A percentile compares a stretch with the other conserved stretches of the same genome.
Evolutionary conservation across 2,329 filamentous ascomycete genomes (phyloP).

Genomic region (Sporothrix phasma): DNA sequence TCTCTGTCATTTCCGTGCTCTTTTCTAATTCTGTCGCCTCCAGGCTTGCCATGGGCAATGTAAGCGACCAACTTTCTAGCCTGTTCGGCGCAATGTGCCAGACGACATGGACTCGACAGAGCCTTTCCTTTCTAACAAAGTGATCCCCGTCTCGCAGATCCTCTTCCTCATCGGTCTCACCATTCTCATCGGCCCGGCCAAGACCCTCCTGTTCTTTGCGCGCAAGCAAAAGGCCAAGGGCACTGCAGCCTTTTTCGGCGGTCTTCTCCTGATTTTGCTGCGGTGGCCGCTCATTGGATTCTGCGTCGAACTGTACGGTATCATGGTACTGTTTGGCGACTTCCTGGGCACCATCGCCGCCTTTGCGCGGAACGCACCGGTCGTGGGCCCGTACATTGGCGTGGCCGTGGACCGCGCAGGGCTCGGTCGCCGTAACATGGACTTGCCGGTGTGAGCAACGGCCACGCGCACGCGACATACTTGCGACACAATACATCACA

Average conservation of each 20-base stretch:
- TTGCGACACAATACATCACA: too few relatives aligned
- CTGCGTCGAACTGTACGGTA: constrained; percentile 81
- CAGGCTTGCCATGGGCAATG: constrained; percentile 96
- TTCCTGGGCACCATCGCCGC: constrained; percentile 87
- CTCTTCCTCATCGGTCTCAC: constrained; percentile 96
- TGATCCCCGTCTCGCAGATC: constrained; percentile 49
- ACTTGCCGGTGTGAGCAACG: constrained; percentile 60
- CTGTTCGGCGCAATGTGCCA: neutral
- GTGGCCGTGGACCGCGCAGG: constrained; percentile 60
- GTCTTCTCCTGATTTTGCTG: constrained; percentile 75
- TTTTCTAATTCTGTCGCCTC: neutral
- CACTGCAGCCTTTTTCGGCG: constrained; percentile 75
- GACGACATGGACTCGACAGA: neutral
- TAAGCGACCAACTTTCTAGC: constrained; percentile 32
- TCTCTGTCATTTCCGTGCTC: neutral
- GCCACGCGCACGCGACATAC: neutral
- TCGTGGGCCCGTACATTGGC: constrained; percentile 80
- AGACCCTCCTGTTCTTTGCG: constrained; percentile 90
- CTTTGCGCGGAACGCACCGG: constrained; percentile 74
- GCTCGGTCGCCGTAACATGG: constrained; percentile 58
- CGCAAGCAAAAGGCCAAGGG: constrained; percentile 87
- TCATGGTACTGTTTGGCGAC: constrained; percentile 88
- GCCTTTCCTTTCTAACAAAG: constrained; percentile 1
- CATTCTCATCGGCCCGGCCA: constrained; percentile 85
- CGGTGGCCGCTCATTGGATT: constrained; percentile 91